Evolutionary conservation across 2,329 filamentous ascomycete species (phyloP).

Genomic region (Cladosporium sp.): DNA sequence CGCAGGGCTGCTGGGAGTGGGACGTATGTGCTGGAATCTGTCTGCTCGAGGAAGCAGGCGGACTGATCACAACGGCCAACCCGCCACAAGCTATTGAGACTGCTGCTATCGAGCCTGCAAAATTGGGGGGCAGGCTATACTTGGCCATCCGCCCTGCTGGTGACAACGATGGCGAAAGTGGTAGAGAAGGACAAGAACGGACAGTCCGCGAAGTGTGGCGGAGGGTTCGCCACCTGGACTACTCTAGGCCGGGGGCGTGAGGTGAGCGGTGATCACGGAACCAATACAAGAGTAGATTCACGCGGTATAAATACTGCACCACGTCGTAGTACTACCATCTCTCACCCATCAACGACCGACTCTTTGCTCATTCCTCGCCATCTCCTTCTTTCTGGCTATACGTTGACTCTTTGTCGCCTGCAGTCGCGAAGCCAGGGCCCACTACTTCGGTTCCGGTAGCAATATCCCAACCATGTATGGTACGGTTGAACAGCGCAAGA

Average conservation of each 20-base stretch:
- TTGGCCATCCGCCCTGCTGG: constrained; percentile 71
- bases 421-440: neutral
- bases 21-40: constrained; percentile 76
- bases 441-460: constrained; percentile 45
- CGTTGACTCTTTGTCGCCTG: neutral
- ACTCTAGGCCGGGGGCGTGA: constrained; percentile 60
- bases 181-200: constrained; percentile 66
- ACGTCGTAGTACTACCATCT: neutral
- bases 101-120: constrained; percentile 59
- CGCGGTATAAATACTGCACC: neutral
- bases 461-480: constrained; percentile 50
- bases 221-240: constrained; percentile 66
- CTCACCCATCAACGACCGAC: neutral
- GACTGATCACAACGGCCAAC: constrained; percentile 72
- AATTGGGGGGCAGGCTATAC: constrained; percentile 68
- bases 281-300: neutral
- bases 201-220: constrained; percentile 73
- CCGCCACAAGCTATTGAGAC: constrained; percentile 61
- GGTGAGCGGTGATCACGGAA: neutral
- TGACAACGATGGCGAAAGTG: constrained; percentile 61
- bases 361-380: neutral
- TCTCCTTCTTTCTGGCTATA: constrained; percentile 4
- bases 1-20: constrained; percentile 71
- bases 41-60: constrained; percentile 71
- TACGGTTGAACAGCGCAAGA: constrained; percentile 52